Percentiles rank a stretch among this genome's conserved stretches.
Conservation (phyloP, 768 basidiomycete genomes). For the Wakefieldia striispora region DNA sequence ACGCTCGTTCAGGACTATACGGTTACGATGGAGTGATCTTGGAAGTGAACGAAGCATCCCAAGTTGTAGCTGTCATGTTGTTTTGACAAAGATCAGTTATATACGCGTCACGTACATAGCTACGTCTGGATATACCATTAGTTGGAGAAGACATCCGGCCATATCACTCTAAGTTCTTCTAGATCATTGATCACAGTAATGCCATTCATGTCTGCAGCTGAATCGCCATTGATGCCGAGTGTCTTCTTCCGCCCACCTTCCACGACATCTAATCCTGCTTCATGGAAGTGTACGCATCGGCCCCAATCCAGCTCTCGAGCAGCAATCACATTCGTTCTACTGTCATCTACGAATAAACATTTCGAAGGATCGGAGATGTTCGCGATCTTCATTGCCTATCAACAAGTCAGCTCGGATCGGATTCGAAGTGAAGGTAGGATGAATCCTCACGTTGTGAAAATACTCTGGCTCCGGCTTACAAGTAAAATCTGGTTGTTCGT, state of each 20-base stretch:
- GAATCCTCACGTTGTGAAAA: constrained; percentile 52
- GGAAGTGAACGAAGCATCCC: constrained; percentile 75
- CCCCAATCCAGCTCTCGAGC: constrained; percentile 70
- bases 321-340: constrained; percentile 61
- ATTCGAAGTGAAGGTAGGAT: not conserved
- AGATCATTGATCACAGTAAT: constrained; percentile 55
- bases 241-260: constrained; percentile 60
- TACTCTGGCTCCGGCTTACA: constrained; percentile 82
- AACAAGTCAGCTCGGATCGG: not conserved
- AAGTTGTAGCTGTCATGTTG: constrained; percentile 70
- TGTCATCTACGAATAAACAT: constrained; percentile 83
- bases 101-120: constrained; percentile 1
- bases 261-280: constrained; percentile 57
- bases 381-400: constrained; percentile 65
- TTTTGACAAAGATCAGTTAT: constrained; percentile 43
- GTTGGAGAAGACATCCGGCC: constrained; percentile 70
- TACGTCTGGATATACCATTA: constrained; percentile 6
- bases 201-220: constrained; percentile 38
- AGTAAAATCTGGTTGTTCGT: constrained; percentile 57
- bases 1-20: constrained; percentile 37
- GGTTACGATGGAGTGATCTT: constrained; percentile 82
- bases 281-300: constrained; percentile 73
- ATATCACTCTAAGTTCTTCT: constrained; percentile 66
- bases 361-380: constrained; percentile 60
- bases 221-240: constrained; percentile 36